Evolutionary conservation across 1,284 basidiomycete species (phyloP).

Genomic region (Boletus sp.): DNA sequence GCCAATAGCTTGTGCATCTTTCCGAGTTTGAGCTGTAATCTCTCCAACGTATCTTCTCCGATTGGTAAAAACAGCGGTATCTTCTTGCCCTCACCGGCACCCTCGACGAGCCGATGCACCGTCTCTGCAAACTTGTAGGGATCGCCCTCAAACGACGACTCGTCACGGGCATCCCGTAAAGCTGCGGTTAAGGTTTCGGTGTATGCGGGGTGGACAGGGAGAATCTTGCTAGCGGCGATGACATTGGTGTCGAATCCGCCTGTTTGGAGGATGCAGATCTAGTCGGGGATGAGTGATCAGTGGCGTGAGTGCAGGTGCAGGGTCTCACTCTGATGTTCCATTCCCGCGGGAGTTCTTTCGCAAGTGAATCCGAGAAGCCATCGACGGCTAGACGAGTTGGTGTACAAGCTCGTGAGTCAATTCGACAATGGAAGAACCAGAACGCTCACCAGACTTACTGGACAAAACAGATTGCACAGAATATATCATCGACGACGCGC

Average conservation of each 20-base stretch:
- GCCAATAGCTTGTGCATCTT: background rate
- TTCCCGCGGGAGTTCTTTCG: conserved; percentile 7
- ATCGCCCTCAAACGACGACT: conserved; percentile 11
- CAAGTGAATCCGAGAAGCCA: conserved; percentile 17
- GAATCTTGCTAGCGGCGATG: background rate
- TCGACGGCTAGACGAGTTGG: too few species aligned
- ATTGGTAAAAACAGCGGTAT: conserved; percentile 15
- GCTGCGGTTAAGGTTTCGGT: background rate
- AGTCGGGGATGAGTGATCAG: too few species aligned
- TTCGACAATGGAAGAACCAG: too few species aligned
- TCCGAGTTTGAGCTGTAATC: background rate
- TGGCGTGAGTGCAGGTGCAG: background rate
- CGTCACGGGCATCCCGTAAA: background rate
- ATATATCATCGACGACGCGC: background rate
- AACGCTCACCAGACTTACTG: conserved; percentile 23
- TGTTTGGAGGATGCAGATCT: conserved; percentile 20
- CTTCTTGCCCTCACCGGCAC: background rate
- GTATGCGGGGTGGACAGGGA: conserved; percentile 16
- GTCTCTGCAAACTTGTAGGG: conserved; percentile 15
- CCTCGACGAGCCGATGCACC: conserved; percentile 11
- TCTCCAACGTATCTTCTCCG: conserved; percentile 16
- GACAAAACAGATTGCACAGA: background rate
- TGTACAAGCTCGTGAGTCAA: too few species aligned
- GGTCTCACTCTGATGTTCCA: conserved; percentile 24
- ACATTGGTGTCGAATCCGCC: conserved; percentile 17